Evolutionary conservation across 2,329 filamentous ascomycete genomes (phyloP).

Genomic region (Aspergillus spinulosporus): DNA sequence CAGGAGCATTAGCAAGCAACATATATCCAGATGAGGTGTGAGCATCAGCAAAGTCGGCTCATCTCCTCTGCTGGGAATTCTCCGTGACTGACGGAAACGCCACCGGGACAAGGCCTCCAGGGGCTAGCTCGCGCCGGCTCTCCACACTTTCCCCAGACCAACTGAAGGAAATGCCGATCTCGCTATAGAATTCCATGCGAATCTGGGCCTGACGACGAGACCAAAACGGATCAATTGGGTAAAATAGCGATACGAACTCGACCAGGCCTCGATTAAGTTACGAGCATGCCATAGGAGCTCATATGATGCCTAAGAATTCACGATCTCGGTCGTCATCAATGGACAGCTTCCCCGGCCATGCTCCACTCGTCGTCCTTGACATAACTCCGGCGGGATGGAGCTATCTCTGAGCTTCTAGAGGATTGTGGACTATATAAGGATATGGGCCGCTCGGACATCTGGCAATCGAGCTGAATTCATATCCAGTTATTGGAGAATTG

Average conservation of each 20-base stretch:
- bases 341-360: background rate
- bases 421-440: conserved; percentile 9
- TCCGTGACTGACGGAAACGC: conserved; percentile 12
- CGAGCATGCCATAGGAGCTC: background rate
- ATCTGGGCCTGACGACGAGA: background rate
- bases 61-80: background rate
- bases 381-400: conserved; percentile 13
- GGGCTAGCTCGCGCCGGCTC: background rate
- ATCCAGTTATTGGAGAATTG: background rate
- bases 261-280: background rate
- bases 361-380: background rate
- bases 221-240: background rate
- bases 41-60: background rate
- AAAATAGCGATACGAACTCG: conserved; percentile 5
- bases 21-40: background rate
- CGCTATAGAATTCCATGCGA: background rate
- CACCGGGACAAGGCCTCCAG: conserved; percentile 7
- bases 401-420: background rate
- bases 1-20: background rate
- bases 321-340: background rate
- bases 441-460: background rate
- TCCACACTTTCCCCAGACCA: conserved; percentile 12
- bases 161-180: conserved; percentile 3
- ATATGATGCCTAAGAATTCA: background rate
- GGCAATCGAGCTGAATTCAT: background rate